phyloP scores from a whole-genome alignment of 176 grass and related monocot genomes.

The Saccharum officinarum region DNA sequence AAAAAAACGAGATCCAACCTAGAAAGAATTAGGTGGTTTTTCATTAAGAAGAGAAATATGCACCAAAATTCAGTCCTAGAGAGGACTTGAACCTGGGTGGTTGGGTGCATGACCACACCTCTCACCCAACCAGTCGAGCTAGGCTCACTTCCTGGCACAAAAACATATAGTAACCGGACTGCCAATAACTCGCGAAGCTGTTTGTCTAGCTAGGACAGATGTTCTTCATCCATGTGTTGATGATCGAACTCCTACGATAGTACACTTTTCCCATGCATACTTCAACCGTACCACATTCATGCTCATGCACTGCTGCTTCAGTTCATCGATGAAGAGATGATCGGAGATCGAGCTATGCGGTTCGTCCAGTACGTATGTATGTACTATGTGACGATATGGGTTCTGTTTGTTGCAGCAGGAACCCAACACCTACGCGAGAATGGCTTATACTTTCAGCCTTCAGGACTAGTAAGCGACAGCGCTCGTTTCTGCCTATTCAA shows the following conservation, averaged over 20 bases:
- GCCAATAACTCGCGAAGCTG: neutral
- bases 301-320: neutral
- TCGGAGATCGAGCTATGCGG: neutral
- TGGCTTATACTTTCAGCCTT: neutral
- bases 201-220: neutral
- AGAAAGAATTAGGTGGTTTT: too few relatives aligned
- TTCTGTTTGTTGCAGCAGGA: constrained; percentile 1
- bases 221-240: neutral
- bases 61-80: too few relatives aligned
- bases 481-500: neutral
- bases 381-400: neutral
- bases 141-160: too few relatives aligned
- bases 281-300: neutral
- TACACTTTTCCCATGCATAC: neutral
- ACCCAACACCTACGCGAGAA: neutral
- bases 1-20: too few relatives aligned
- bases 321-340: constrained; percentile 4
- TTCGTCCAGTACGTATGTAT: neutral
- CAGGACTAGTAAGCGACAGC: neutral
- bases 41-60: too few relatives aligned
- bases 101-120: too few relatives aligned
- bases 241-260: neutral
- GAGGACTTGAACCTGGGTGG: too few relatives aligned
- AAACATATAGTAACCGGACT: neutral
- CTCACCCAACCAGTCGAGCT: too few relatives aligned